phyloP scores from a whole-genome alignment of 176 grass and related monocot species.

The Coix lacrymajobi region DNA sequence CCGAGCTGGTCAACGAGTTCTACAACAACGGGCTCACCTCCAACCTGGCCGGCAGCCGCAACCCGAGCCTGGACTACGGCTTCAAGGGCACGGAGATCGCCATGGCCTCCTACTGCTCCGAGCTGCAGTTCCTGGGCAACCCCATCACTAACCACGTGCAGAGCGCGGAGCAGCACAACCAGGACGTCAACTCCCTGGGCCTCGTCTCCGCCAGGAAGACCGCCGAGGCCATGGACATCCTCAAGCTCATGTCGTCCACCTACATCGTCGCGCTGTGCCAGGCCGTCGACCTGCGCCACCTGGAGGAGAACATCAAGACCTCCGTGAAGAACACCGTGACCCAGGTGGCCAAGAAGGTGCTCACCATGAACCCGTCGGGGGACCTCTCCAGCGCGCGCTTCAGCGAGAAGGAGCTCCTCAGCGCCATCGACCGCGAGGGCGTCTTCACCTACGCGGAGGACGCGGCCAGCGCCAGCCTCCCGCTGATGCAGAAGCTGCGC shows the following conservation, averaged over 20 bases:
- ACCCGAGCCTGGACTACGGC: constrained; percentile 89
- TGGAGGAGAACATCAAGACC: constrained; percentile 81
- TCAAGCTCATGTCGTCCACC: constrained; percentile 89
- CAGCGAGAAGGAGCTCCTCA: constrained; percentile 68
- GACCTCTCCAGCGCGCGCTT: constrained; percentile 62
- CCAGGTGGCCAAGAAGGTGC: constrained; percentile 67
- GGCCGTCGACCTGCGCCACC: constrained; percentile 75
- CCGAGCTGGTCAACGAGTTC: constrained; percentile 94
- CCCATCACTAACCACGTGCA: constrained; percentile 96
- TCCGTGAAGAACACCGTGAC: constrained; percentile 63
- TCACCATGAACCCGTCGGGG: constrained; percentile 53
- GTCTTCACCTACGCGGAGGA: constrained; percentile 85
- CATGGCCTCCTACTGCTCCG: constrained; percentile 96
- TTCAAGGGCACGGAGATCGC: constrained; percentile 97
- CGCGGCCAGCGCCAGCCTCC: constrained; percentile 52
- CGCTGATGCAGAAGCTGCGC: constrained; percentile 71
- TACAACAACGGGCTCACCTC: constrained; percentile 98
- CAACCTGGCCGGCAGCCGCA: constrained; percentile 81
- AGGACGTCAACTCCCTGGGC: constrained; percentile 92
- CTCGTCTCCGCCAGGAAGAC: constrained; percentile 93
- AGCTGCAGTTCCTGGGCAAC: constrained; percentile 90
- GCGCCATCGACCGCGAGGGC: constrained; percentile 62
- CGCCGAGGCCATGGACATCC: constrained; percentile 78
- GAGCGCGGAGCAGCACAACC: constrained; percentile 98
- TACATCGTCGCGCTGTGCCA: constrained; percentile 82